Evolutionary conservation across 139 green algal genomes (phyloP), one percentile per base, ranked within the genome.

Genomic region (Chlamydomonas schloesseri): DNA sequence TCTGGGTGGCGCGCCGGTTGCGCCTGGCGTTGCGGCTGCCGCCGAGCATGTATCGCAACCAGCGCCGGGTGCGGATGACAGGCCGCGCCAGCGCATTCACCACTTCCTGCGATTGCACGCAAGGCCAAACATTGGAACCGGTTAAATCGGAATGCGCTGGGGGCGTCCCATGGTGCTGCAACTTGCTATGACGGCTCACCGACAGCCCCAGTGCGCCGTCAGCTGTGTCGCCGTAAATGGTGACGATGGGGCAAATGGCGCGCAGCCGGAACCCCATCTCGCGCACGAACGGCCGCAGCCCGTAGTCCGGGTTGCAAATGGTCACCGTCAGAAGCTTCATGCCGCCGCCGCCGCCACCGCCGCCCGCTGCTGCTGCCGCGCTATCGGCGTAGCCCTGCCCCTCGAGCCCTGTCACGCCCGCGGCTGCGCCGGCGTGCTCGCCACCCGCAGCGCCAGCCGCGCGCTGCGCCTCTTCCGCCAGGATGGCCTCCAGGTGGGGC

Each of bases 201-300:
- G 77, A 84, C 21, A 88, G 20, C 15, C 24, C 64, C 46, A 90
- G 36, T 28, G 81, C 87, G 20, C 50, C 58, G 55, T 90, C 87
- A 9, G 82, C 73, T 0, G 53, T 81, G 50, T 91, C 88, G 71
- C 88, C 88, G 71, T 91, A 91, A 9, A 91, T 34, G 13, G 82
- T 89, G n/a, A 91, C 77, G 31, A 87, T 33, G 8, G 82, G 81
- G 83, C 88, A 89, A n/a, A 91, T 42, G 42, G 83, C 73, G n/a
- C 88, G 58, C 83, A 91, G 83, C 20, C 83, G 64, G 28, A 68
- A 73, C 23, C 81, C 87, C 29, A 69, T 71, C 18, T 90, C 71
- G 29, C 64, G 33, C 29, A 55, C 64, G 70, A 90, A 90, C 28
- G 24, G 33, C 37, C 60, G 14, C 31, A 89, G 53, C 46, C 77